Conservation (phyloP, 257 asterid genomes). For the Rubia yunnanensis region DNA sequence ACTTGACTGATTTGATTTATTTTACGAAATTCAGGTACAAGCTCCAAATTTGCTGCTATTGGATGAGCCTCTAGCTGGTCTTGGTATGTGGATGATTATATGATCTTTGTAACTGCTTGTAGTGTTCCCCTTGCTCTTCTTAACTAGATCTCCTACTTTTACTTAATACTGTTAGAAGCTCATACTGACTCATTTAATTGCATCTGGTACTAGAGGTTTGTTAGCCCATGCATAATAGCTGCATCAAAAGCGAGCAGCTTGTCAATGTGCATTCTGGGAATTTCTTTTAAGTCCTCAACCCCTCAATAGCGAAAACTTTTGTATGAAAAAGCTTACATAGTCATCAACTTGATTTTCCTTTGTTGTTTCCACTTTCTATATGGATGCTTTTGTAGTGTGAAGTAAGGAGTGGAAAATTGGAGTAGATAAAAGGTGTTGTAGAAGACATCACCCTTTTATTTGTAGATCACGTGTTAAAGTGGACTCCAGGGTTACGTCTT, state of each 20-base stretch:
- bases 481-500: not conserved
- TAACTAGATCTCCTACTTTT: constrained; percentile 3
- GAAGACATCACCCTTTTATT: not conserved
- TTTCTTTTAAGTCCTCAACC: not conserved
- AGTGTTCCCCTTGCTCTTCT: not conserved
- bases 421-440: not conserved
- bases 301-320: not conserved
- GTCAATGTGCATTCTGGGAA: not conserved
- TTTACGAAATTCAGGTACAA: constrained; percentile 56
- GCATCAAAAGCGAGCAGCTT: not conserved
- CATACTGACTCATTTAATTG: not conserved
- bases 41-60: constrained; percentile 73
- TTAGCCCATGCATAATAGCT: not conserved
- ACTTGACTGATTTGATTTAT: constrained; percentile 17
- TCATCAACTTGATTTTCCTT: not conserved
- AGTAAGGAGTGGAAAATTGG: not conserved
- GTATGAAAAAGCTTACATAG: not conserved
- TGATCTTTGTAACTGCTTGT: constrained; percentile 6
- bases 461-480: not conserved
- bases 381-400: not conserved
- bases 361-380: not conserved
- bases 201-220: not conserved
- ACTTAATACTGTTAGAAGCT: not conserved
- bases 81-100: constrained; percentile 44
- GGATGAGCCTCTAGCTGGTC: constrained; percentile 99